Percentiles rank a stretch among this genome's conserved stretches.
phyloP scores from a whole-genome alignment of 2,329 filamentous ascomycete species.

The Diplodia sapinea region DNA sequence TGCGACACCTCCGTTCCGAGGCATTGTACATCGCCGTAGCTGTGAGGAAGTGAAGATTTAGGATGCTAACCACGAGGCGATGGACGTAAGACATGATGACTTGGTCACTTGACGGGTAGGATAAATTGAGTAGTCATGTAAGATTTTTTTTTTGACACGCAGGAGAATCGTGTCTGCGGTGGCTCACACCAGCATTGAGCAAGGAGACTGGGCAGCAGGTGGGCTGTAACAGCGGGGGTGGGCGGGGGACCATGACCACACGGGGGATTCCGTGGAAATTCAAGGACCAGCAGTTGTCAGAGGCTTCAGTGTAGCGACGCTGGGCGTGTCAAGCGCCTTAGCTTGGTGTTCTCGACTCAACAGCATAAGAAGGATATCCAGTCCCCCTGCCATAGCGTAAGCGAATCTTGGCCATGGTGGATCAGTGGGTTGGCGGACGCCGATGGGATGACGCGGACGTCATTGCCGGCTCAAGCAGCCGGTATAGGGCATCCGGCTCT shows the following conservation, averaged over 20 bases:
- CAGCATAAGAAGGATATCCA: background rate
- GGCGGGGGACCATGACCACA: background rate
- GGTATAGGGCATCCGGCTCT: background rate
- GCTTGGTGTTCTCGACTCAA: background rate
- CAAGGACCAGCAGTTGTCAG: background rate
- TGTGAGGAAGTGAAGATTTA: background rate
- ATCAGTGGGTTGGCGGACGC: background rate
- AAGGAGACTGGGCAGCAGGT: background rate
- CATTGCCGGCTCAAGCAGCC: background rate
- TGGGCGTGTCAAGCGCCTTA: background rate
- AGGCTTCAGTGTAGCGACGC: background rate
- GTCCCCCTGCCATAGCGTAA: background rate
- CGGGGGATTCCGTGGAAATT: constrained; percentile 1
- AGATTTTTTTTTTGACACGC: background rate
- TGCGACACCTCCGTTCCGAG: background rate
- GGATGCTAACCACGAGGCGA: background rate
- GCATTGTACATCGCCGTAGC: background rate
- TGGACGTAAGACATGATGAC: background rate
- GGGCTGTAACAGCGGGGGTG: constrained; percentile 12
- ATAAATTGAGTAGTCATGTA: background rate
- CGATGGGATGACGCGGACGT: background rate
- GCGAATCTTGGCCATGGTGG: background rate
- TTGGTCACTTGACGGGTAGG: background rate
- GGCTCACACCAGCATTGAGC: too few relatives aligned
- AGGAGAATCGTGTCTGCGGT: background rate